Percentiles rank a stretch among this genome's conserved stretches.
These are phyloP conservation scores for Iris pallida DNA, from an alignment of 116 monocot genomes.

Conservation along the genomic window DNA sequence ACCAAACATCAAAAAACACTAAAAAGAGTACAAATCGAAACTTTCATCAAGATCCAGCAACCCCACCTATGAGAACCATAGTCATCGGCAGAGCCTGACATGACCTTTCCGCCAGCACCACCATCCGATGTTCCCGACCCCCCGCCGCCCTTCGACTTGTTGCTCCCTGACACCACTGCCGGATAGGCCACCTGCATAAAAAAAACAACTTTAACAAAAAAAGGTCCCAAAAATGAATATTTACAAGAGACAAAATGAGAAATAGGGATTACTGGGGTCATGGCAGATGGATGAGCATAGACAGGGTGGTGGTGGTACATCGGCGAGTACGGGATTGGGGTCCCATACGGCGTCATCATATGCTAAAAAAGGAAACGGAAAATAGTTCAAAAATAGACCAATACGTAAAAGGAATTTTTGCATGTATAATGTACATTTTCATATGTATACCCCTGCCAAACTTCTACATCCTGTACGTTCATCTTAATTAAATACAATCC, in stretches of 20 bases:
- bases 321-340: conserved; percentile 25
- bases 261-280: background rate
- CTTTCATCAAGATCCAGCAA: background rate
- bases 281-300: conserved; percentile 21
- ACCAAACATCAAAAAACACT: no score
- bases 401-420: no score
- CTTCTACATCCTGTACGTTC: no score
- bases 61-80: conserved; percentile 22
- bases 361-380: conserved; percentile 1
- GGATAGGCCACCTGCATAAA: conserved; percentile 21
- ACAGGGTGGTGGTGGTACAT: conserved; percentile 18
- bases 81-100: conserved; percentile 19
- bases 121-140: conserved; percentile 8
- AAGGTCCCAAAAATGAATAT: no score
- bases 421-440: no score
- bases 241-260: no score
- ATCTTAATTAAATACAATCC: no score
- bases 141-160: conserved; percentile 14
- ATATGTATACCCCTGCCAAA: no score
- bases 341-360: conserved; percentile 23
- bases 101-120: conserved; percentile 15
- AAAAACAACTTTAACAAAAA: no score
- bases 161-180: conserved; percentile 6
- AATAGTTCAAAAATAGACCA: no score
- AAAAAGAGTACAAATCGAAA: no score